Conservation (phyloP, 1,284 basidiomycete genomes). For the Apiotrichum montevideense region DNA sequence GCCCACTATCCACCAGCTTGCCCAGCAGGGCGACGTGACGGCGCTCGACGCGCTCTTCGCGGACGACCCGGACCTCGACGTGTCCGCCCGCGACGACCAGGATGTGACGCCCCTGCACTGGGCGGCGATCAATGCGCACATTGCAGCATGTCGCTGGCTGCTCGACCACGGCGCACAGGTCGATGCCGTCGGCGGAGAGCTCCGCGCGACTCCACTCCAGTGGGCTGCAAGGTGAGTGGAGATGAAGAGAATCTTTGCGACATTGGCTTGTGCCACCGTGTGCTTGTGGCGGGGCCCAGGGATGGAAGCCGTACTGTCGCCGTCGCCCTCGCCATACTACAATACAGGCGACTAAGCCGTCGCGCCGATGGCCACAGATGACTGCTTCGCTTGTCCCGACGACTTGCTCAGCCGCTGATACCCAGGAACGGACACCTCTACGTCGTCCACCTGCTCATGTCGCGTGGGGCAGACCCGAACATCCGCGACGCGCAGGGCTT, state of each 20-base stretch:
- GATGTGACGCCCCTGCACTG: conserved; percentile 95
- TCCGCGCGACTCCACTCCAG: conserved; percentile 92
- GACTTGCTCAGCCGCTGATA: not conserved
- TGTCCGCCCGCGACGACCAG: conserved; percentile 77
- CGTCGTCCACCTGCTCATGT: conserved; percentile 82
- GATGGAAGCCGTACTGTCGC: too few relatives aligned
- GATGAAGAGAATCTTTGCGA: too few relatives aligned
- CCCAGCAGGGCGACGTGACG: conserved; percentile 77
- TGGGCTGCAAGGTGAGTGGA: conserved; percentile 72
- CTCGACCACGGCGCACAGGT: conserved; percentile 92
- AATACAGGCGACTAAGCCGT: too few relatives aligned
- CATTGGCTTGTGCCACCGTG: too few relatives aligned
- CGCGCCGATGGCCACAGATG: too few relatives aligned
- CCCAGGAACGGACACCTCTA: conserved; percentile 84
- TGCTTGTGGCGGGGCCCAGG: too few relatives aligned
- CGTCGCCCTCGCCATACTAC: too few relatives aligned
- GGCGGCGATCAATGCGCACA: conserved; percentile 62
- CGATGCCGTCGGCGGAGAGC: conserved; percentile 88
- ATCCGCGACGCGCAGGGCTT: conserved; percentile 91
- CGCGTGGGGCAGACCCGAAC: conserved; percentile 84
- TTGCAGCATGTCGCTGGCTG: conserved; percentile 53
- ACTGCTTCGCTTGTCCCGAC: too few relatives aligned
- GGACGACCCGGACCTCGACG: conserved; percentile 60
- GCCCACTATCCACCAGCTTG: conserved; percentile 71
- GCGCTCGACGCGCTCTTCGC: conserved; percentile 64